Conservation (phyloP, 192 early-diverging fungal species). For the Funneliformis mosseae region DNA sequence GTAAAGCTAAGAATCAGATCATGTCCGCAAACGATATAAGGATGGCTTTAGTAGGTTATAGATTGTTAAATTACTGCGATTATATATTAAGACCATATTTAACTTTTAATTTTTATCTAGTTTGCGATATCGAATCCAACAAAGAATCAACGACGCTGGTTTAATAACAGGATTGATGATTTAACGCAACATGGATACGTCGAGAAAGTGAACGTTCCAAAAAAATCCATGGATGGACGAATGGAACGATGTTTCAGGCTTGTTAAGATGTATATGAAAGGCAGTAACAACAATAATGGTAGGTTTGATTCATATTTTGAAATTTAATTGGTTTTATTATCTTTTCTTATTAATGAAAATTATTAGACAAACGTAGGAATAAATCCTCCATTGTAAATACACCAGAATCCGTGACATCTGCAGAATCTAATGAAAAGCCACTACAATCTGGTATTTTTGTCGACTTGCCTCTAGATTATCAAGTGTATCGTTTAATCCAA, state of each 20-base stretch:
- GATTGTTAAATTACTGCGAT: not conserved
- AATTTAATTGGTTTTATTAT: slow-evolving; percentile 3
- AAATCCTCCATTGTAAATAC: not conserved
- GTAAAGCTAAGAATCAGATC: slow-evolving; percentile 49
- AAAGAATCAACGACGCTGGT: slow-evolving; percentile 56
- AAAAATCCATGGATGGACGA: slow-evolving; percentile 18
- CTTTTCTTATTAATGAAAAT: not conserved
- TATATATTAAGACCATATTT: not conserved
- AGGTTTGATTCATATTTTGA: not conserved
- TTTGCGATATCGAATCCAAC: slow-evolving; percentile 44
- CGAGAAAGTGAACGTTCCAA: slow-evolving; percentile 40
- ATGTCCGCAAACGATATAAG: slow-evolving; percentile 59
- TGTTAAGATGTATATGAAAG: slow-evolving; percentile 43
- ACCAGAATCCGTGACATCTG: not conserved
- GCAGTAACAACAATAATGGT: slow-evolving; percentile 19
- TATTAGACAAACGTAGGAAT: not conserved
- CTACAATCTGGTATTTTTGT: not conserved
- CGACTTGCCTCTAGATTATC: slow-evolving; percentile 63
- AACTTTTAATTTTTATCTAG: not conserved
- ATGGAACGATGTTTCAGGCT: slow-evolving; percentile 57
- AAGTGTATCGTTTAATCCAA: slow-evolving; percentile 61
- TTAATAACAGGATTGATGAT: slow-evolving; percentile 55
- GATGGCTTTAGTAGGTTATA: slow-evolving; percentile 53
- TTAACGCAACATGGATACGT: slow-evolving; percentile 54
- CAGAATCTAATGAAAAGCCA: not conserved